Evolutionary conservation across 768 basidiomycete genomes (phyloP), one percentile per base, ranked within the genome.

Genomic region (Boletus rubropictus): DNA sequence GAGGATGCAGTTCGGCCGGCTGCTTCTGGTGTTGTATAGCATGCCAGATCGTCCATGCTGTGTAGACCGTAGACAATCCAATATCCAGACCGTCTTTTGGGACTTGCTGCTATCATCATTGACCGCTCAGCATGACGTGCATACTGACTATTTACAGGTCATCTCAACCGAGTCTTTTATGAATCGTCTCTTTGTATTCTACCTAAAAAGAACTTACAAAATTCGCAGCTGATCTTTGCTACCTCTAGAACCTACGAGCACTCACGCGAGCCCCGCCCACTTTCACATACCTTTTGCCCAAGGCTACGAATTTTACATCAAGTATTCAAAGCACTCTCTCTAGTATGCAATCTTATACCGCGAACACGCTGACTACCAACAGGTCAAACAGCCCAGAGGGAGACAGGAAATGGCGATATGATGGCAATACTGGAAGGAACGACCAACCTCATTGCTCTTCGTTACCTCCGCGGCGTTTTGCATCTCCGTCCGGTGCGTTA

Each of bases 1-100:
- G 87, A 89, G 69, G 74, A 86, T 46, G 81, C 78, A 18, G 69
- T 82, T 47, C 64, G 77, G 36, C 86, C 88, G 12, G 87, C 84
- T 51, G 84, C 84, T 39, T 77, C 81, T 40, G 64, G 63, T 20
- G 56, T 65, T 49, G 52, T 67, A 43, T 65, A 65, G 37, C 37
- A 24, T 40, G 10, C 18, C 21, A 24, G 28, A 10, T 14, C 9
- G 11, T 24, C 31, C 33, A 7, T 50, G 36, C 50, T 21, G 15
- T 7, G 11, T 44, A 27, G 39, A 48, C 34, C 15, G 28, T 51
- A 44, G 34, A 51, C 41, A 49, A 36, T 42, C 9, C 22, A 48
- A 51, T 48, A 22, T 38, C 24, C 44, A 46, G 36, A 52, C 18
- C 17, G 10, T 21, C 31, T 37, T 33, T 39, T 20, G 15, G 37